Evolutionary conservation across 441 rosid genomes (phyloP).

Genomic region (Populus hybrid): DNA sequence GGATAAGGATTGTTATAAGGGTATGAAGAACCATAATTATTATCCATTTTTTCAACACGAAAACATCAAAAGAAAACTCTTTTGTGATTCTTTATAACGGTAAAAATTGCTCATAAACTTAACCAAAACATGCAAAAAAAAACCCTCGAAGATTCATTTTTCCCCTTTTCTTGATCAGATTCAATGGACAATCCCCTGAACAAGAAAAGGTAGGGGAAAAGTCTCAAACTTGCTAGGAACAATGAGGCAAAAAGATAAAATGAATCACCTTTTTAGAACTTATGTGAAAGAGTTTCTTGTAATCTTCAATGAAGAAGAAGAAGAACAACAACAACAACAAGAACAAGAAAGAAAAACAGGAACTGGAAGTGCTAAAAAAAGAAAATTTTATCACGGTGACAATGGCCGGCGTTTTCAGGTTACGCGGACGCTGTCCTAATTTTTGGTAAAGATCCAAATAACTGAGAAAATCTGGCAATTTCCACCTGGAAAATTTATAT

Average conservation of each 20-base stretch:
- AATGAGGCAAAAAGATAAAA: background rate
- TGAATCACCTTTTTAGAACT: constrained; percentile 9
- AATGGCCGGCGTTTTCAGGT: background rate
- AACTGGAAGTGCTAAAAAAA: background rate
- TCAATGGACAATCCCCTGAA: background rate
- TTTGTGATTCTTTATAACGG: background rate
- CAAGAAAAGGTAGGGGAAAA: background rate
- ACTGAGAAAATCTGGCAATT: background rate
- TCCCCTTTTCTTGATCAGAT: background rate
- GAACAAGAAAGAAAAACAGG: background rate
- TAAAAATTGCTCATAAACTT: constrained; percentile 8
- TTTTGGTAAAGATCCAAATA: background rate
- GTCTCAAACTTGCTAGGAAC: background rate
- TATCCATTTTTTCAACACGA: constrained; percentile 32
- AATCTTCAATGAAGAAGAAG: constrained; percentile 12
- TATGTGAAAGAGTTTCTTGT: background rate
- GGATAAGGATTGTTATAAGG: constrained; percentile 36
- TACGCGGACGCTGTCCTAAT: background rate
- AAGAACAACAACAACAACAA: too few species aligned
- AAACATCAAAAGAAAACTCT: background rate
- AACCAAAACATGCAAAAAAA: background rate
- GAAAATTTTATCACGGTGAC: too few species aligned
- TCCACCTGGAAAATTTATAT: background rate
- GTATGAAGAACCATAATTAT: constrained; percentile 24
- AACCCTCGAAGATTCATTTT: background rate